These are phyloP conservation scores for Oryza meyeriana DNA, from an alignment of 176 grass and related monocot genomes.

Conservation along the genomic window DNA sequence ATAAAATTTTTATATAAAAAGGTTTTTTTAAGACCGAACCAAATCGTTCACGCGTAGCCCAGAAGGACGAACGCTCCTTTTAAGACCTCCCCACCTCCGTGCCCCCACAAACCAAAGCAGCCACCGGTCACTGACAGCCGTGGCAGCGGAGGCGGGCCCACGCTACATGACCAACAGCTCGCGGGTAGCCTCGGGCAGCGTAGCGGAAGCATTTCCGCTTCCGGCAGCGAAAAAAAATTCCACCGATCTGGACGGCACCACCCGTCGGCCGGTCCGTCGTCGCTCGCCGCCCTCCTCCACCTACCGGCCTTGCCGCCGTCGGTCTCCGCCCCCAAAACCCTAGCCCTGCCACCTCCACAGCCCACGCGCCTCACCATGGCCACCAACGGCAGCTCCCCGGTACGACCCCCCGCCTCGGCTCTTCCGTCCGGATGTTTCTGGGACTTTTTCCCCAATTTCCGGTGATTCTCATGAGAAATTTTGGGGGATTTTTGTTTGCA, in stretches of 20 bases:
- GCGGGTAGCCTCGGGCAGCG: slow-evolving; percentile 17
- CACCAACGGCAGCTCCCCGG: slow-evolving; percentile 65
- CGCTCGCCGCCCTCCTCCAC: slow-evolving; percentile 1
- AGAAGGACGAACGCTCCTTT: no score
- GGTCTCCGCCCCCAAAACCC: slow-evolving; percentile 25
- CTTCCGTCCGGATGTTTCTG: background rate
- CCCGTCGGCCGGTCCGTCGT: slow-evolving; percentile 36
- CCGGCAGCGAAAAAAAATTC: slow-evolving; percentile 1
- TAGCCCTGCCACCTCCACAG: background rate
- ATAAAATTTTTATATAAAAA: no score
- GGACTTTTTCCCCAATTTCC: background rate
- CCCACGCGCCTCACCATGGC: slow-evolving; percentile 40
- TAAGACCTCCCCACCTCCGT: no score
- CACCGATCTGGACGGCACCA: slow-evolving; percentile 40
- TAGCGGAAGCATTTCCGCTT: slow-evolving; percentile 36
- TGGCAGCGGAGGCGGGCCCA: slow-evolving; percentile 10
- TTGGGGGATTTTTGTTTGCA: slow-evolving; percentile 27
- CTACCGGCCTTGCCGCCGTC: slow-evolving; percentile 7
- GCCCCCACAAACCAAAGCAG: slow-evolving; percentile 10
- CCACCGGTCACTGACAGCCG: slow-evolving; percentile 15
- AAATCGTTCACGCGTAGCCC: no score
- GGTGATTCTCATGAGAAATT: background rate
- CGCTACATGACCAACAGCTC: slow-evolving; percentile 28
- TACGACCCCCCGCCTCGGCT: slow-evolving; percentile 17
- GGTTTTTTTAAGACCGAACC: no score